These are phyloP conservation scores for Aspergillus bertholletiae DNA, from an alignment of 495 filamentous ascomycete genomes.

Conservation along the genomic window DNA sequence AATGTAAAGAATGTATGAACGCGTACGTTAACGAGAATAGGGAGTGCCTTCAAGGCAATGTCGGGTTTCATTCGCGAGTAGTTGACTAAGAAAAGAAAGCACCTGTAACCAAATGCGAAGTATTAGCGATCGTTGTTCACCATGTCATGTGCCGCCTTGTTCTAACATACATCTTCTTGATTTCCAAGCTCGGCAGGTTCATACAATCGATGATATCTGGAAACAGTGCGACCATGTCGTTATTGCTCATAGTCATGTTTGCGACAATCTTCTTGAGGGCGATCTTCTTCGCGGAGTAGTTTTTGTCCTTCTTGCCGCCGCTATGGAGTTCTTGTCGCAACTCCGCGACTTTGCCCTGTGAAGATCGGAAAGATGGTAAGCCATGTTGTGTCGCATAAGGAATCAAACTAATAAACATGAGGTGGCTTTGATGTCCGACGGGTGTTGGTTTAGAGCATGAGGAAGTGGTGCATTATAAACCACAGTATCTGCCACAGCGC, in stretches of 20 bases:
- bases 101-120: conserved; percentile 52
- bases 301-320: conserved; percentile 98
- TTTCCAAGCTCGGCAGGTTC: conserved; percentile 89
- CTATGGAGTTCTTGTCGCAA: conserved; percentile 90
- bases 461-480: not conserved
- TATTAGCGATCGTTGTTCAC: conserved; percentile 22
- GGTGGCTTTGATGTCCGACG: not conserved
- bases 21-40: conserved; percentile 75
- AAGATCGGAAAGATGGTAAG: conserved; percentile 37
- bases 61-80: conserved; percentile 95
- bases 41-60: conserved; percentile 87
- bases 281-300: conserved; percentile 94
- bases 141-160: not conserved
- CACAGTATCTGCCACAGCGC: not conserved
- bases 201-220: conserved; percentile 94
- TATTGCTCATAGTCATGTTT: conserved; percentile 99
- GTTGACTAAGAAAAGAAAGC: conserved; percentile 95
- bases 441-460: conserved; percentile 1
- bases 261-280: conserved; percentile 99
- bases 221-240: conserved; percentile 97
- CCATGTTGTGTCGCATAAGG: conserved; percentile 27
- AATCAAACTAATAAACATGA: conserved; percentile 30
- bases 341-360: conserved; percentile 98
- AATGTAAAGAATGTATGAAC: not conserved
- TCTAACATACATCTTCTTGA: conserved; percentile 93